Conservation (phyloP, 345 rosid genomes). For the Microcos paniculata region DNA sequence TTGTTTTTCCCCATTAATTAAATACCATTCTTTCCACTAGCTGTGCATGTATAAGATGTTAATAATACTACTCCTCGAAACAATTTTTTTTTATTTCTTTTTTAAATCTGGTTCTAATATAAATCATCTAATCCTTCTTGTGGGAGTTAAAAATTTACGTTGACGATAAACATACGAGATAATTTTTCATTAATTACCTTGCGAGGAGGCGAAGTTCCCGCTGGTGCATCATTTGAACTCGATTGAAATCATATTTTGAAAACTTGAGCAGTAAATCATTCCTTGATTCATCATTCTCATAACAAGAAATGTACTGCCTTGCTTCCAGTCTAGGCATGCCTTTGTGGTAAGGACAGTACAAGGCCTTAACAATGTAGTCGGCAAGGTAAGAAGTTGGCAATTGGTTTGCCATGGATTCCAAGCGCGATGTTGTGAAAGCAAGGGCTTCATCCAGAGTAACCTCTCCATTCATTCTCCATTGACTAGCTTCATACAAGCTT, state of each 20-base stretch:
- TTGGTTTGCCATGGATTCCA: neutral
- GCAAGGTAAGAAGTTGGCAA: neutral
- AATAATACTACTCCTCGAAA: too few species aligned
- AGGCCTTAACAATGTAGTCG: neutral
- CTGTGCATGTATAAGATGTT: too few species aligned
- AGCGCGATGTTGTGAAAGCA: neutral
- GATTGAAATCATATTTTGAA: slow-evolving; percentile 21
- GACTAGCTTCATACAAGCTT: slow-evolving; percentile 19
- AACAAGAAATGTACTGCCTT: slow-evolving; percentile 1
- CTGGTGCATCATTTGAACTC: slow-evolving; percentile 7
- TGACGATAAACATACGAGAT: too few species aligned
- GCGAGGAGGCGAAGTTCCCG: slow-evolving; percentile 2
- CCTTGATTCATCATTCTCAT: neutral
- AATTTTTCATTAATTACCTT: too few species aligned
- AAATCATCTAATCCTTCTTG: too few species aligned
- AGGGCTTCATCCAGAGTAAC: slow-evolving; percentile 14
- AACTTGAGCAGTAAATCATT: too few species aligned
- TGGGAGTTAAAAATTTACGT: too few species aligned
- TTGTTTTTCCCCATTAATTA: too few species aligned
- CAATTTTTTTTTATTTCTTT: too few species aligned
- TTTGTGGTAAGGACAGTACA: neutral
- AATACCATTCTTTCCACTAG: too few species aligned
- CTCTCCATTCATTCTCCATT: slow-evolving; percentile 13
- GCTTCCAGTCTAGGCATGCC: slow-evolving; percentile 5
- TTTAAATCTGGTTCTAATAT: too few species aligned